Evolutionary conservation across 768 basidiomycete species (phyloP).

Genomic region (Serendipita sp.): DNA sequence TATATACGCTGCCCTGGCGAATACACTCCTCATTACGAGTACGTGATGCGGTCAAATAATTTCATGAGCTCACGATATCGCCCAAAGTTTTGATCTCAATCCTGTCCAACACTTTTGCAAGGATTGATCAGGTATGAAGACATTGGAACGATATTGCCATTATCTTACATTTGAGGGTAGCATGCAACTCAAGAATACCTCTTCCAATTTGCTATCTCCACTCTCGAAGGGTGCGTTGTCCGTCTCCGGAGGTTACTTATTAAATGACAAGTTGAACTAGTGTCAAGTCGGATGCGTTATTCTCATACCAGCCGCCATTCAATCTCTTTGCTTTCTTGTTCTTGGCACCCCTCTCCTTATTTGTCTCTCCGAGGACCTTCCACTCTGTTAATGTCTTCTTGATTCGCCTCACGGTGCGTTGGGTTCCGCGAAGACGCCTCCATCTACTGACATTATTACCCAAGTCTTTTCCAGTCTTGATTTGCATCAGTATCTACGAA

Average conservation of each 20-base stretch:
- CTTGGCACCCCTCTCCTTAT: conserved; percentile 62
- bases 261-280: conserved; percentile 22
- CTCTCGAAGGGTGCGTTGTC: conserved; percentile 64
- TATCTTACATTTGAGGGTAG: conserved; percentile 15
- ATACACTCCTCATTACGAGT: conserved; percentile 72
- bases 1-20: conserved; percentile 59
- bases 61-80: neutral
- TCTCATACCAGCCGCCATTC: conserved; percentile 87
- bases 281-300: conserved; percentile 77
- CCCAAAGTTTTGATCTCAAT: conserved; percentile 63
- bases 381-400: conserved; percentile 76
- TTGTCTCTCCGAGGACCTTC: conserved; percentile 59
- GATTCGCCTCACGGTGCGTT: conserved; percentile 58
- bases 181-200: conserved; percentile 62
- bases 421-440: neutral
- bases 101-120: conserved; percentile 75
- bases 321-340: conserved; percentile 67
- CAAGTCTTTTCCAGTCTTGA: conserved; percentile 60
- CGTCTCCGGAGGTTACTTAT: neutral
- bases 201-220: conserved; percentile 73
- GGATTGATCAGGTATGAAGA: conserved; percentile 42
- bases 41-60: conserved; percentile 17
- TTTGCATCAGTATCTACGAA: conserved; percentile 68
- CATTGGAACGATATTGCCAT: neutral
- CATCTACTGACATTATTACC: conserved; percentile 8